Base-by-base conservation (phyloP, 2,329 filamentous ascomycete genomes). In the Immersiporthe knoxdaviesiana region DNA sequence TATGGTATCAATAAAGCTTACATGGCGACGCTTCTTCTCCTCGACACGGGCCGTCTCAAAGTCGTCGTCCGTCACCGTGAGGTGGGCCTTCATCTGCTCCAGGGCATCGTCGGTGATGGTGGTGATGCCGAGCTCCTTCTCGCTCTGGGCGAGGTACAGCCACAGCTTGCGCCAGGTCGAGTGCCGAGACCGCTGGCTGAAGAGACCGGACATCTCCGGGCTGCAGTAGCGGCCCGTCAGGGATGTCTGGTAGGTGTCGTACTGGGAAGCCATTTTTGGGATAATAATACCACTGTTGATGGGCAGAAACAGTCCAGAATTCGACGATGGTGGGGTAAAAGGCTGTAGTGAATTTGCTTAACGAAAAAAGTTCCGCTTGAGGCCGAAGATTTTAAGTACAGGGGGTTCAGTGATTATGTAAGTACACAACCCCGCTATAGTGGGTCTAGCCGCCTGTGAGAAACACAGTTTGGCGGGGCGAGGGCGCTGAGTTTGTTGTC, bases 151-250 rank as follows among this genome's bases (percentile, higher is more conserved):
- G 14, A 97, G 90, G 81, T 86, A 90, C 59, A 95, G 83, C 94
- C 94, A 97, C 24, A 97, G 88, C 78, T 92, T 86, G 72, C 94
- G 89, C 93, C 93, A 97, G 67, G 89, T 93, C 64, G 88, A 90
- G 79, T 90, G 89, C 39, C 93, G 87, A 67, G 88, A 90, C 54
- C 93, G 88, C 70, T 90, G 88, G 74, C 90, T 91, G 84, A 97
- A 97, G 71, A 97, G 87, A 72, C 86, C 85, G 75, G 90, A 87
- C 91, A 95, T 94, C 80, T 91, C 91, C 71, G 79, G 78, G 80
- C 87, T 91, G 80, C 89, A 90, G 83, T 96, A 96, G 74, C 92
- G 88, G 74, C 85, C 85, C 73, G 87, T 89, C 74, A 94, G 83
- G 50, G 90, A 87, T 58, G 91, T 92, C 81, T 91, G 85, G 77